Base-by-base conservation (phyloP, 805 yeast species). In the Yamadazyma akitaensis region DNA sequence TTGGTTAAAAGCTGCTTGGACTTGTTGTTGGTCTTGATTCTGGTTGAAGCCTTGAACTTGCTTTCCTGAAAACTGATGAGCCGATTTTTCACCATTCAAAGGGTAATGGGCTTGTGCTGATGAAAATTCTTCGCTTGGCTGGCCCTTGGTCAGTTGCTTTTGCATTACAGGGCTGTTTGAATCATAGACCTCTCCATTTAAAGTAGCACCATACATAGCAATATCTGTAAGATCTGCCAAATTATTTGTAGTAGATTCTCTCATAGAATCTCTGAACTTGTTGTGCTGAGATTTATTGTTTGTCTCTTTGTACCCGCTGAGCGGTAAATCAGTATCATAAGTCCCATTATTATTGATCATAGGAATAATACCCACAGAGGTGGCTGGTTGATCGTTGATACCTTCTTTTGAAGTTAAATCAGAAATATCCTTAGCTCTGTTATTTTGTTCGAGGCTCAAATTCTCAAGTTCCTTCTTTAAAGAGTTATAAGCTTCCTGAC, bases 151-250 rank as follows among this genome's bases (percentile, higher is more conserved):
- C 18, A 43, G 26, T 18, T 38, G 40, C 13, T 26, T 34, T 16
- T 39, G 34, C 18, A 31, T 10, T 10, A 10, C 38, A 7, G 47
- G 42, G 11, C 39, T 25, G 18, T 33, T 30, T 3, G 38, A 28
- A 25, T 51, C 42, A 54, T 59, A 17, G 47, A 28, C 30, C 46
- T 65, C 68, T 10, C 63, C 70, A 44, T 66, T 64, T 45, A 67
- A 54, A 3, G 51, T 48, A 21, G 69, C 72, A 7, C 72, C 73
- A 49, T 66, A 70, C 28, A 61, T 49, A 1, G 72, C 73, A 38
- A 70, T 65, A 46, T 67, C 67, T 2, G 70, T 55, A 26, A 67
- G 60, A 48, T 69, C 74, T n/a, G 63, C 60, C 42, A 70, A 57
- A 35, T 61, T 66, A 26, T 60, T 64, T 14, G 53, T 45, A 17